Percentiles rank a stretch among this genome's conserved stretches.
phyloP scores from a whole-genome alignment of 2,329 filamentous ascomycete species.

The Ceratocystis albifundus region DNA sequence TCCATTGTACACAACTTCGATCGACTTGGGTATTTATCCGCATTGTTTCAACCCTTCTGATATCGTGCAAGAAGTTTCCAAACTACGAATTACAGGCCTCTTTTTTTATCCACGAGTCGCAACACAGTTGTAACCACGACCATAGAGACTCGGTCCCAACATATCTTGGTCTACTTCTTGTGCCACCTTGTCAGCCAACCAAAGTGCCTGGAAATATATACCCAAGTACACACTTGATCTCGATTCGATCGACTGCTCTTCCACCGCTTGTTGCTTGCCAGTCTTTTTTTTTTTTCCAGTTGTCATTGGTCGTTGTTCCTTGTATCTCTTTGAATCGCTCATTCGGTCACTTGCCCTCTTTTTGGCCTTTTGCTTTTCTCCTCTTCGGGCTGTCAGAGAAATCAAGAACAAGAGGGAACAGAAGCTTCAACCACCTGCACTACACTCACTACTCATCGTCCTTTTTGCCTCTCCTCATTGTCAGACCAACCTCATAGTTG shows the following conservation, averaged over 20 bases:
- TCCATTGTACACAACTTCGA: neutral
- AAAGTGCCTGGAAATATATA: neutral
- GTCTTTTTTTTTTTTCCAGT: neutral
- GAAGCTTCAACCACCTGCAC: slow-evolving; percentile 5
- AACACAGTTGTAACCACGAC: neutral
- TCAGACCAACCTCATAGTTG: neutral
- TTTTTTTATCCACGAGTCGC: neutral
- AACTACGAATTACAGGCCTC: neutral
- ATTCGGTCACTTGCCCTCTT: neutral
- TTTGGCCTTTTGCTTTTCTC: neutral
- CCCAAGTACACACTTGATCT: neutral
- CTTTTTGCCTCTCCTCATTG: neutral
- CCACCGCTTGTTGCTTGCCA: neutral
- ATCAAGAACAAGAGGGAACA: neutral
- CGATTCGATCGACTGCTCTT: neutral
- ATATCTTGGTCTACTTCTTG: neutral
- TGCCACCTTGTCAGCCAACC: slow-evolving; percentile 1
- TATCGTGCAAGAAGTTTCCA: neutral
- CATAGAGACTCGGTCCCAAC: neutral
- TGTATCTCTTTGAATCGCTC: too few species aligned
- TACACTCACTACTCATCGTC: neutral
- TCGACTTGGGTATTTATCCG: neutral
- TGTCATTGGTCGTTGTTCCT: neutral
- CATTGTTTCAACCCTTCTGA: neutral
- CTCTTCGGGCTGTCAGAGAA: neutral